Base-by-base conservation (phyloP, 192 early-diverging fungal species). In the Backusella luteola region DNA sequence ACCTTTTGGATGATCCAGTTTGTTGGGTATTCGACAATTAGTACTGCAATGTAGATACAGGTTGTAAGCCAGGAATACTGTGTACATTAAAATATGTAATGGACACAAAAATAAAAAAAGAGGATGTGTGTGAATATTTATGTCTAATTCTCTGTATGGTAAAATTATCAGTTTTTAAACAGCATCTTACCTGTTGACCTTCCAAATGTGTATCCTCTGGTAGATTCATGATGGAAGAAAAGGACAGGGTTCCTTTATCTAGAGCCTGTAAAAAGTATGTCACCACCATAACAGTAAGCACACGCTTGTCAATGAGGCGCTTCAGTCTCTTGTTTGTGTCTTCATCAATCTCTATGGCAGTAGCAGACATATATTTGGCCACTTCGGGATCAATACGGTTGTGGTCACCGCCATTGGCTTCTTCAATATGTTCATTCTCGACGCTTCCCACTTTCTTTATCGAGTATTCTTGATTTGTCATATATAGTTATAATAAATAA, bases 211-310 rank as follows among this genome's bases (percentile, higher is more conserved):
- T 52, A 36, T 76, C 75, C 34, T 76, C 8, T 26, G 66, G 75
- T 17, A 76, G 26, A 32, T 69, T 6, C 75, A 76, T 76, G 12
- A 76, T 76, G 34, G 75, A 76, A 8, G 75, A 76, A 38, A 76
- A 76, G 14, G 75, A 38, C 7, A 76, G 41, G 0, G 75, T 76
- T 44, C 75, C 75, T 34, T 76, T 76, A 56, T 76, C 75, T 9
- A 76, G 23, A 36, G 75, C 75, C 49, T 76, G 75, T 23, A 76
- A 46, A 38, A 76, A 76, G 34, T 76, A 76, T 44, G 75, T 76
- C 17, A 67, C 67, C 11, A 52, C 46, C 23, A 76, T 76, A 15
- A 76, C 49, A 23, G 34, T n/a, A 12, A 76, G 67, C 8, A 76
- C 42, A 8, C 75, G 67, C 8, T 34, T 26, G 23, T 76, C 75